Evolutionary conservation across 805 yeast genomes (phyloP), one percentile per base, ranked within the genome.

Genomic region (Limtongia smithiae): DNA sequence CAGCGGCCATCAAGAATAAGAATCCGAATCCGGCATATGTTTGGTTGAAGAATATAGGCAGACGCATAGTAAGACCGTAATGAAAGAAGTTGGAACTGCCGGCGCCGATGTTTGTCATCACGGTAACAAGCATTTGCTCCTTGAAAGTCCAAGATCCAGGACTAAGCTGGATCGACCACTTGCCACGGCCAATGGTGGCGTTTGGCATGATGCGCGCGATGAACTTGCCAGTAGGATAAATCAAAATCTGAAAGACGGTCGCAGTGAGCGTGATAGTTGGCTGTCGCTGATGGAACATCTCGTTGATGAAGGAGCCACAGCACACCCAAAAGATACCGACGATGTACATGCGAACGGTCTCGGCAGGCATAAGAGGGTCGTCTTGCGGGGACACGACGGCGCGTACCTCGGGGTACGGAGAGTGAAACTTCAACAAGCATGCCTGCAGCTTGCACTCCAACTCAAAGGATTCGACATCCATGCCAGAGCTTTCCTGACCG

Each of bases 61-160:
- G 37, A 21, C 44, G 41, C 50, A 50, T 46, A 34, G 45, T 35
- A 80, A 40, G 69, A 61, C 63, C 77, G 76, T 58, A 77, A 64
- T 18, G 77, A 69, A 60, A 77, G 77, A 59, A 77, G 71, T 50
- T 43, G n/a, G 48, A 31, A 2, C 37, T 27, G 9, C 42, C 43
- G 14, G 44, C 37, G 3, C 52, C 55, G 33, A 47, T 41, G 46
- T 51, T 51, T 34, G 46, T 41, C 46, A 71, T 64, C 34, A 73
- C 56, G 54, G 85, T 76, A 9, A 81, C 69, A 51, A 81, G 70
- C 83, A 80, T 79, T 63, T 81, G 85, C 60, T 81, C 86, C 60
- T 81, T 81, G 54, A 64, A 69, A 32, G 71, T 68, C 81, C 83
- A 81, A n/a, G 82, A 82, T 11, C 84, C 82, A 4, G 83, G 83